A percentile compares a stretch with the other conserved stretches of the same genome.
These are phyloP conservation scores for Ceratocystis smalleyi DNA, from an alignment of 2,329 filamentous ascomycete genomes.

Conservation along the genomic window DNA sequence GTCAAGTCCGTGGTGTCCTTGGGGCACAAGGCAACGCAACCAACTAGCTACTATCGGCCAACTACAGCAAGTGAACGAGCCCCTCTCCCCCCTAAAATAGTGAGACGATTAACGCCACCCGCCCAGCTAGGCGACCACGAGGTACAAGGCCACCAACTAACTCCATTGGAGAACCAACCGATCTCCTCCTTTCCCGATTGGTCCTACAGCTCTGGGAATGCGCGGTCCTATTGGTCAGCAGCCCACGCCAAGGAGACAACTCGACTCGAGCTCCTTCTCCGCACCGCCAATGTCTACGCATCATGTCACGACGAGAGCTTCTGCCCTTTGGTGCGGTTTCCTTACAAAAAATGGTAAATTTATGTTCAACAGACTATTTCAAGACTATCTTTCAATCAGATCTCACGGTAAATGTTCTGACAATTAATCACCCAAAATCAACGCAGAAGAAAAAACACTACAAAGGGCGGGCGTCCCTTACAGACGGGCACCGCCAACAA, in stretches of 20 bases:
- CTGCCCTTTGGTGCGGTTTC: too few relatives aligned
- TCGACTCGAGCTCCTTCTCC: background rate
- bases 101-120: background rate
- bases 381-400: slow-evolving; percentile 6
- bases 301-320: too few relatives aligned
- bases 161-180: background rate
- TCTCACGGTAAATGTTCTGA: slow-evolving; percentile 6
- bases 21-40: background rate
- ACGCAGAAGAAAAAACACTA: slow-evolving; percentile 9
- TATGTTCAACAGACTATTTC: background rate
- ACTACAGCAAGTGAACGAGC: background rate
- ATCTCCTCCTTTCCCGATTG: too few relatives aligned
- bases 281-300: too few relatives aligned
- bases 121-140: background rate
- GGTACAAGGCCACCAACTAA: background rate
- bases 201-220: too few relatives aligned
- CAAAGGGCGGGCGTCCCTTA: slow-evolving; percentile 27
- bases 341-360: background rate
- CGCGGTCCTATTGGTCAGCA: background rate
- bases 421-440: slow-evolving; percentile 10
- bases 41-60: background rate
- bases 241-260: too few relatives aligned
- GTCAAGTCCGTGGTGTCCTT: background rate
- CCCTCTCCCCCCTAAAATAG: background rate
- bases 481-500: slow-evolving; percentile 66